phyloP scores from a whole-genome alignment of 352 stramenopile species.

The Pythium brachiatum region DNA sequence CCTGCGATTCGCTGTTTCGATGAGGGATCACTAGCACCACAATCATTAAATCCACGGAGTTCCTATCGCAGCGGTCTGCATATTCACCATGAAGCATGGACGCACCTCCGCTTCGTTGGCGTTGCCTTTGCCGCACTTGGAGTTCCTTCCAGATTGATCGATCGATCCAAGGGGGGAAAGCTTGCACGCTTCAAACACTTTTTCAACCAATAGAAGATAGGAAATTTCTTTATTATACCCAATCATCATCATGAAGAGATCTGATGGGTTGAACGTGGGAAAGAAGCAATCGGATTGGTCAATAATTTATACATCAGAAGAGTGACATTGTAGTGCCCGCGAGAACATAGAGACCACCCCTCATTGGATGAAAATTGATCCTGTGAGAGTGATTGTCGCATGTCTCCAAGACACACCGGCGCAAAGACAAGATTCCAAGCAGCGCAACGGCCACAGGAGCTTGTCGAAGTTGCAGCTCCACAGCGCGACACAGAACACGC shows the following conservation, averaged over 20 bases:
- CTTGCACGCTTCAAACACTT: constrained; percentile 4
- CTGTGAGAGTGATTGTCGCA: not conserved
- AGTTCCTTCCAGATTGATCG: constrained; percentile 11
- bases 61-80: not conserved
- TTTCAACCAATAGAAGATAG: constrained; percentile 10
- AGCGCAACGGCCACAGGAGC: not conserved
- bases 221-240: not conserved
- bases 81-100: not conserved
- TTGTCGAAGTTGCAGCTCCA: constrained; percentile 11
- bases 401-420: not conserved
- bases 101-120: constrained; percentile 1
- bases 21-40: not conserved
- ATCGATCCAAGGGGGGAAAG: not conserved
- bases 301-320: not conserved
- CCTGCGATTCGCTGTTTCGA: not conserved
- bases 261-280: constrained; percentile 5
- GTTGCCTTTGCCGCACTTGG: not conserved
- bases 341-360: not conserved
- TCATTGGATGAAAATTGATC: constrained; percentile 3
- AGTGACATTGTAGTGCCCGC: constrained; percentile 1
- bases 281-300: not conserved
- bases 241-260: not conserved
- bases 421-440: constrained; percentile 16
- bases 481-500: not conserved
- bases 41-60: not conserved